A percentile compares a stretch with the other conserved stretches of the same genome.
Conservation (phyloP, 1,139 yeast species). For the Meyerozyma guilliermondii region DNA sequence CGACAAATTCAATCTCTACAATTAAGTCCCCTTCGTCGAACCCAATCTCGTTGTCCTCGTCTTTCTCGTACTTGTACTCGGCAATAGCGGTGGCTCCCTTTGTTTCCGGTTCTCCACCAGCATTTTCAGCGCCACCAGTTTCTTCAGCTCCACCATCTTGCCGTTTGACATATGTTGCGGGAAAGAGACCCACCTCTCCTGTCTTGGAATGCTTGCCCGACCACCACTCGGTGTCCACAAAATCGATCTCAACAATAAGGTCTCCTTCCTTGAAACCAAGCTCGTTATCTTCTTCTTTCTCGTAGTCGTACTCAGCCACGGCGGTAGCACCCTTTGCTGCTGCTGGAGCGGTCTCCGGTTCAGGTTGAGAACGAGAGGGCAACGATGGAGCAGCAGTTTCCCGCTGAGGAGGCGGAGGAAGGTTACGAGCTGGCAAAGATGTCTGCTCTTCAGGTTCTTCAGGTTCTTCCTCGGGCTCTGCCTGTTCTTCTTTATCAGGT, state of each 20-base stretch:
- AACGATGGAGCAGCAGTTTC: slow-evolving; percentile 10
- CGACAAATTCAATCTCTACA: slow-evolving; percentile 78
- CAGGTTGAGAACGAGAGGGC: slow-evolving; percentile 16
- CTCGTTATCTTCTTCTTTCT: slow-evolving; percentile 73
- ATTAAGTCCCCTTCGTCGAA: slow-evolving; percentile 74
- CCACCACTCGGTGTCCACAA: slow-evolving; percentile 84
- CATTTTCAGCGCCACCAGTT: slow-evolving; percentile 14
- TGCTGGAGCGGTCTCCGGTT: slow-evolving; percentile 10
- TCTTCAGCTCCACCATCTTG: slow-evolving; percentile 16
- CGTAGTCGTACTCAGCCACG: slow-evolving; percentile 62
- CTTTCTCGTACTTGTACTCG: slow-evolving; percentile 81
- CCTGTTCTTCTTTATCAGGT: too few relatives aligned
- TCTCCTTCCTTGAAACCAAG: slow-evolving; percentile 65
- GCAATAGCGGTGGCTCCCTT: slow-evolving; percentile 63
- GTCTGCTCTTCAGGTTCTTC: slow-evolving; percentile 10
- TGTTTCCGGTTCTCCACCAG: slow-evolving; percentile 13
- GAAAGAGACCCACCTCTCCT: slow-evolving; percentile 67
- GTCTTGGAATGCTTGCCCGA: slow-evolving; percentile 57
- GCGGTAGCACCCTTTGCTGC: slow-evolving; percentile 31
- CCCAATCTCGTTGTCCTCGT: slow-evolving; percentile 83
- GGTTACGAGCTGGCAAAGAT: slow-evolving; percentile 11
- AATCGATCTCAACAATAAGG: slow-evolving; percentile 55
- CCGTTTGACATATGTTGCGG: slow-evolving; percentile 61
- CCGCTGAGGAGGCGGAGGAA: slow-evolving; percentile 9
- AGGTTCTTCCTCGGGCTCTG: slow-evolving; percentile 7